Conservation (phyloP, 306 rosid species). For the Vachellia pachyceras region DNA sequence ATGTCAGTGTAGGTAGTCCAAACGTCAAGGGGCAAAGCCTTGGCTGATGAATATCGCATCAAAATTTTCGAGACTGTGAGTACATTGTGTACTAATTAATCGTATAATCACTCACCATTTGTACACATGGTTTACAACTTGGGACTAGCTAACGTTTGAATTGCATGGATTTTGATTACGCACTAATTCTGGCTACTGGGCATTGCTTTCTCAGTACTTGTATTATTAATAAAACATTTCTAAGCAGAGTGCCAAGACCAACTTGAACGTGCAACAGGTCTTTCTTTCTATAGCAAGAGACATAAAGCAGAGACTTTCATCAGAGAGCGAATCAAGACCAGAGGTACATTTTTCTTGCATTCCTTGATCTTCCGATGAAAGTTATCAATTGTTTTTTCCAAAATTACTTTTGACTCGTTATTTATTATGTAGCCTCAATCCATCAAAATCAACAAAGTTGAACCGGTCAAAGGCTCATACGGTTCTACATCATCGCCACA, state of each 20-base stretch:
- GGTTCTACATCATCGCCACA: neutral
- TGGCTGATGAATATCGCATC: conserved; percentile 45
- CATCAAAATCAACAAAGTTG: conserved; percentile 37
- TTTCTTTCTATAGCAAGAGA: conserved; percentile 44
- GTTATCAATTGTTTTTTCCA: neutral
- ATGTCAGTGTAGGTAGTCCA: conserved; percentile 39
- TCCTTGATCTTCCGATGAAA: conserved; percentile 2
- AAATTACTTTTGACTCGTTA: neutral
- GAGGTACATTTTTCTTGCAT: conserved; percentile 14
- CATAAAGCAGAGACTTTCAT: conserved; percentile 37
- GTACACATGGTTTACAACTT: neutral
- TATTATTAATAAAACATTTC: conserved; percentile 20
- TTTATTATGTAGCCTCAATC: conserved; percentile 28
- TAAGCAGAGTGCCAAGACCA: conserved; percentile 49
- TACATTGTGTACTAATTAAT: neutral
- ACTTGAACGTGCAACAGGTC: conserved; percentile 43
- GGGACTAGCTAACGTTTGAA: neutral
- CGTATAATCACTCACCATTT: too few relatives aligned
- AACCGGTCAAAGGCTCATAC: conserved; percentile 23
- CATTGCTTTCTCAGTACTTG: neutral
- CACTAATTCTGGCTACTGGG: neutral
- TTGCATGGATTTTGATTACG: conserved; percentile 2
- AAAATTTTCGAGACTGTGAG: conserved; percentile 43
- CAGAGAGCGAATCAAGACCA: conserved; percentile 27
- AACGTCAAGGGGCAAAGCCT: conserved; percentile 43